Percentiles rank a stretch among this genome's conserved stretches.
Evolutionary conservation across 129 eudicot genomes (phyloP).

Genomic region (Heracleum sosnowskyi): DNA sequence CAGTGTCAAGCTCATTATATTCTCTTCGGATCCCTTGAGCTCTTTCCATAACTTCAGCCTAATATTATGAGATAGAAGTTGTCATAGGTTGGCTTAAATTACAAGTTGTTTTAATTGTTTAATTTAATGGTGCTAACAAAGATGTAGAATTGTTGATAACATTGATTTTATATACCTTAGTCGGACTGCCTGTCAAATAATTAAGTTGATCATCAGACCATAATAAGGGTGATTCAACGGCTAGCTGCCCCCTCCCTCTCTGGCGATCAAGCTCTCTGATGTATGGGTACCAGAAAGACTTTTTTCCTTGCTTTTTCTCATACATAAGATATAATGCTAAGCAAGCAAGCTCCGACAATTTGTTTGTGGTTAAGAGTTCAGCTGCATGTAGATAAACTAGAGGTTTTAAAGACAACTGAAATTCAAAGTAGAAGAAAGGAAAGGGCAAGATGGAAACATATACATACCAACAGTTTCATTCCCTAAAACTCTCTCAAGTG

Average conservation of each 20-base stretch:
- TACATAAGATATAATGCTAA: constrained; percentile 91
- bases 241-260: constrained; percentile 90
- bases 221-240: constrained; percentile 90
- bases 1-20: constrained; percentile 95
- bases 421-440: neutral
- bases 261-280: constrained; percentile 96
- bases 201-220: constrained; percentile 75
- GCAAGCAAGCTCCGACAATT: constrained; percentile 87
- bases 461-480: constrained; percentile 70
- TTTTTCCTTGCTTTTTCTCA: constrained; percentile 93
- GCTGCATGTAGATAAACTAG: too few species aligned
- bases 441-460: neutral
- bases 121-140: neutral
- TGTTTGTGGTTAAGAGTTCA: constrained; percentile 84
- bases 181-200: constrained; percentile 84
- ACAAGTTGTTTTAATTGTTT: neutral
- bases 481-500: constrained; percentile 92
- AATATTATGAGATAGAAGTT: constrained; percentile 9
- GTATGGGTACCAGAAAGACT: constrained; percentile 90
- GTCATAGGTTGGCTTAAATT: neutral
- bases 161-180: constrained; percentile 40
- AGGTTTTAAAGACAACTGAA: too few species aligned
- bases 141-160: neutral
- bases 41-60: constrained; percentile 85
- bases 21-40: constrained; percentile 95